Evolutionary conservation across 768 basidiomycete genomes (phyloP), one percentile per base, ranked within the genome.

Genomic region (Rhizopogon salebrosus): DNA sequence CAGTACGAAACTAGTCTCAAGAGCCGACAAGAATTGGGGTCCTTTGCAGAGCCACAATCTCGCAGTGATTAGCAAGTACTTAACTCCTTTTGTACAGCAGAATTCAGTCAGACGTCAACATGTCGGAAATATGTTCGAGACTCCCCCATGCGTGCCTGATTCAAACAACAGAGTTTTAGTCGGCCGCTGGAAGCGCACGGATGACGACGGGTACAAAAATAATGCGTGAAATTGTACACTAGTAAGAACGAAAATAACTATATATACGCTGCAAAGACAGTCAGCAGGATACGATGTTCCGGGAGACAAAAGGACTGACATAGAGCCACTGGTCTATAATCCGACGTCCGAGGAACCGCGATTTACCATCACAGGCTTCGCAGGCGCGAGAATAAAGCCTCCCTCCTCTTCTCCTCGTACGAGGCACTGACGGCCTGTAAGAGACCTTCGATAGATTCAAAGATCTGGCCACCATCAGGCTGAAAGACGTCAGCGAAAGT

Each of bases 391-490:
- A 82, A 64, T 49, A 84, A 68, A 24, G 65, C 56, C 18, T 79
- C 78, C 55, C 78, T 76, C 53, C 71, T 70, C 57, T 69, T 77
- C 55, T 66, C 66, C 41, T 64, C 64, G 60, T 83, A 88, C 58
- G 75, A 64, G n/a, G 75, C 72, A 63, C 87, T 89, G 49, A 73
- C 61, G 14, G 75, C 70, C 46, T 73, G 72, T 31, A 89, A 72
- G 24, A 88, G 71, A 27, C 71, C 73, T 45, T 87, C 87, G 18
- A 87, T 61, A 18, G 76, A 78, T 65, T 89, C 87, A 52, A 78
- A 81, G 8, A 66, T 65, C 53, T 58, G 55, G 41, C 66, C 63
- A 29, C 26, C 60, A 37, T 65, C 63, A 31, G 60, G 29, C 68
- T 66, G 49, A 46, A 53, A 52, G 50, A 42, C 11, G 31, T 53